phyloP scores from a whole-genome alignment of 257 asterid species.

The Gynochthodes officinalis region DNA sequence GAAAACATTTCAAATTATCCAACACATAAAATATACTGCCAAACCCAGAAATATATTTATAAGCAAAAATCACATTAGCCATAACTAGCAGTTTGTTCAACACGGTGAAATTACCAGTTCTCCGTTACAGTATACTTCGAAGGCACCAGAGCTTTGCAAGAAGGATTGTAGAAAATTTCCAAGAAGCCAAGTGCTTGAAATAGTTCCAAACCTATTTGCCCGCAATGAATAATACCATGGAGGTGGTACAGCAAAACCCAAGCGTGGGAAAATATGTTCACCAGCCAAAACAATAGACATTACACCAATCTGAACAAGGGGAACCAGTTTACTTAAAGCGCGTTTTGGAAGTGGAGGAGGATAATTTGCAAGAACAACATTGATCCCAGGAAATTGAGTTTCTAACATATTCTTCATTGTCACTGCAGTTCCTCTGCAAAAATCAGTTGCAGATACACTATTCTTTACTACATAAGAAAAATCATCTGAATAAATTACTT shows the following conservation, averaged over 20 bases:
- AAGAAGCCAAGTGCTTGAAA: conserved; percentile 88
- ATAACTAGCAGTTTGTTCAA: conserved; percentile 11
- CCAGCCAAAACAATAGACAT: conserved; percentile 76
- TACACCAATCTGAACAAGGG: conserved; percentile 75
- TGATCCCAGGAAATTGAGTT: conserved; percentile 79
- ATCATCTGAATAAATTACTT: neutral
- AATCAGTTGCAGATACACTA: conserved; percentile 4
- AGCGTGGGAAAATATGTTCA: conserved; percentile 76
- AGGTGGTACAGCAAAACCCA: conserved; percentile 80
- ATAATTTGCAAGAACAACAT: conserved; percentile 79
- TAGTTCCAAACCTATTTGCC: conserved; percentile 81
- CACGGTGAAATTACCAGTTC: conserved; percentile 58
- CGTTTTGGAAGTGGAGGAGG: conserved; percentile 95
- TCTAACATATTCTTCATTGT: conserved; percentile 93
- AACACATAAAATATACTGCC: neutral
- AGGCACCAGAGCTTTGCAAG: conserved; percentile 88
- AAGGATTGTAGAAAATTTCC: conserved; percentile 82
- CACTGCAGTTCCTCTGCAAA: conserved; percentile 86
- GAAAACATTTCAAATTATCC: no score
- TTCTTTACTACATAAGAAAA: neutral
- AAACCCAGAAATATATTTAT: neutral
- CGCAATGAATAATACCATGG: conserved; percentile 78
- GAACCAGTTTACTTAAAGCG: conserved; percentile 74
- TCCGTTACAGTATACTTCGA: conserved; percentile 80
- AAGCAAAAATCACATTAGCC: neutral